These are phyloP conservation scores for Hymenoscyphus fraxineus DNA, from an alignment of 2,329 filamentous ascomycete genomes.

Conservation along the genomic window DNA sequence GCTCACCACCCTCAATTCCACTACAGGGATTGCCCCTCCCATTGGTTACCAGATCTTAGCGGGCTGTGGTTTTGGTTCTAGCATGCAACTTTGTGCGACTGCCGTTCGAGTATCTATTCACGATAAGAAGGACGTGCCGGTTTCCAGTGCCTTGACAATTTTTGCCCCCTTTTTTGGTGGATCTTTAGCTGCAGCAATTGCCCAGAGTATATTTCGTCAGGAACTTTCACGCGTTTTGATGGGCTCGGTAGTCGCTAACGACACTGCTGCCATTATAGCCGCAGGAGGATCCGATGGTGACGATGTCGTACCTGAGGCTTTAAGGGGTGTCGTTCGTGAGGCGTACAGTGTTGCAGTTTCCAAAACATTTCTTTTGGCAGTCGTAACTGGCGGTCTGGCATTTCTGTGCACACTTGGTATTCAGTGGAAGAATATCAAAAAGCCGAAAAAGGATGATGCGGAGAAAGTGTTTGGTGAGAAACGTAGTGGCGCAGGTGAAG, in stretches of 20 bases:
- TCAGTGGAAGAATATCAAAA: conserved; percentile 16
- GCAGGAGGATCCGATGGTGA: conserved; percentile 48
- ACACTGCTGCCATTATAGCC: conserved; percentile 40
- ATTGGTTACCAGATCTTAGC: conserved; percentile 55
- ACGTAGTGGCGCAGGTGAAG: not conserved
- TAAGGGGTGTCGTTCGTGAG: conserved; percentile 47
- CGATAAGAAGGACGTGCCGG: conserved; percentile 43
- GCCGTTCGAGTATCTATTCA: conserved; percentile 51
- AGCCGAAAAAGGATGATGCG: not conserved
- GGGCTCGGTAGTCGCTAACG: conserved; percentile 25
- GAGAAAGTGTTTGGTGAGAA: not conserved
- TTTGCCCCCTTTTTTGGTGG: conserved; percentile 54
- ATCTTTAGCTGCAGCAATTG: conserved; percentile 52
- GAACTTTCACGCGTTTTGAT: conserved; percentile 10
- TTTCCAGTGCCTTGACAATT: conserved; percentile 47
- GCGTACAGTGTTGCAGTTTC: conserved; percentile 54
- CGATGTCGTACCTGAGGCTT: conserved; percentile 51
- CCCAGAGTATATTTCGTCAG: conserved; percentile 42
- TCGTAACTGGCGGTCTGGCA: conserved; percentile 35
- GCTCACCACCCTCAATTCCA: conserved; percentile 46
- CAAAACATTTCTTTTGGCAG: conserved; percentile 49
- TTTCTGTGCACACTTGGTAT: conserved; percentile 16
- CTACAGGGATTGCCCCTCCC: conserved; percentile 37
- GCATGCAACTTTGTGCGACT: conserved; percentile 53
- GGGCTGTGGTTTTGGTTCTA: conserved; percentile 52